Base-by-base conservation (phyloP, 345 rosid genomes). In the Citrus inodora region DNA sequence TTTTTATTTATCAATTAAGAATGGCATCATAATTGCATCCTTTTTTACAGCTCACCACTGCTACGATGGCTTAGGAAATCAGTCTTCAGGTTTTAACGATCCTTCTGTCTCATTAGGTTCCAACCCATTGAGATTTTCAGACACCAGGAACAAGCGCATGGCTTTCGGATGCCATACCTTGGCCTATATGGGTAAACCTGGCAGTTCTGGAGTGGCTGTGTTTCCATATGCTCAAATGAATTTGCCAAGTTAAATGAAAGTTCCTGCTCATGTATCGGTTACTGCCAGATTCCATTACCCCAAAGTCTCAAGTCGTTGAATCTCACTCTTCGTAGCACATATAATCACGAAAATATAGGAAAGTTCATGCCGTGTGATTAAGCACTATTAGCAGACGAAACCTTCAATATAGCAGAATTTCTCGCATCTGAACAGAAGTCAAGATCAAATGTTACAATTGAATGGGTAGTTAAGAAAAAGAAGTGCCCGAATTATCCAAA, bases 251-350 rank as follows among this genome's bases (percentile, higher is more conserved):
- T 3, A 46, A 58, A 1, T 11, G 28, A 58, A 1, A 56, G 19
- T 56, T 63, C 59, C n/a, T 84, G 87, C 33, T 76, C 84, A 2
- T 80, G 84, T 0, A 14, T 67, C 16, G 85, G 87, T 4, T 84
- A 81, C 70, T 84, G 85, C 27, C 83, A 77, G 62, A 71, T 73
- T 11, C 24, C 78, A 4, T 17, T 85, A 9, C 87, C 85, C 4
- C 16, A 6, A 3, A 33, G 53, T 13, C 63, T 80, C 13, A 51
- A 80, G 55, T 63, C 67, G 2, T 27, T 85, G 46, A 66, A 33
- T 5, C 33, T 33, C 42, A 66, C 9, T 32, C 25, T 33, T 66
- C 4, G 1, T 32, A 19, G 25, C 42, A 3, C 0, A 33, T 0
- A 1, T 8, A 6, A 33, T 35, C 70, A 66, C 40, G 19, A 8